Conservation (phyloP, 441 rosid species). For the Geranium incanum region DNA sequence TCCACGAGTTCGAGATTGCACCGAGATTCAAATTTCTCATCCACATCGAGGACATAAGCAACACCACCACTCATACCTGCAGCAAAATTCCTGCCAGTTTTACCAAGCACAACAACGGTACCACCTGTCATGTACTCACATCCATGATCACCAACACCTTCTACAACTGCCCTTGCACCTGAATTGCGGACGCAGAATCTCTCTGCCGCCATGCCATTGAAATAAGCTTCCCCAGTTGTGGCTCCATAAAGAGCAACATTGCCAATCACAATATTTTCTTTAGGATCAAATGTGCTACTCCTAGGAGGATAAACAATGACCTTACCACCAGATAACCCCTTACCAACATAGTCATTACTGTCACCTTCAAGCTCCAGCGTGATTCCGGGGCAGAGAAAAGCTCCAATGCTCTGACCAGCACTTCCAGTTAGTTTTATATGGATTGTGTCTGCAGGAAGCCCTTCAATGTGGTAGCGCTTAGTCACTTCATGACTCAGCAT, state of each 20-base stretch:
- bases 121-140: constrained; percentile 99
- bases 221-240: constrained; percentile 86
- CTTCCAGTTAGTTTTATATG: constrained; percentile 88
- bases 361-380: constrained; percentile 96
- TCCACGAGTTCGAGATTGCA: constrained; percentile 93
- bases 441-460: constrained; percentile 84
- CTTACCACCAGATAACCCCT: constrained; percentile 99
- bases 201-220: constrained; percentile 99
- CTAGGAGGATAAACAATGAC: constrained; percentile 90
- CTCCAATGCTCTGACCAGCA: constrained; percentile 98
- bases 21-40: constrained; percentile 70
- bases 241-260: constrained; percentile 99
- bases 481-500: constrained; percentile 99
- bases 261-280: constrained; percentile 92
- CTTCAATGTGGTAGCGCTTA: constrained; percentile 70
- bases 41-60: constrained; percentile 87
- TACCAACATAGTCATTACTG: constrained; percentile 95
- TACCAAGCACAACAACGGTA: constrained; percentile 90
- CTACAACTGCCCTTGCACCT: constrained; percentile 95
- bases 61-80: constrained; percentile 99
- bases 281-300: constrained; percentile 88
- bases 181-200: constrained; percentile 99
- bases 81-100: constrained; percentile 98
- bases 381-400: constrained; percentile 91
- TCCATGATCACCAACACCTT: constrained; percentile 99